Percentiles rank a stretch among this genome's conserved stretches.
phyloP scores from a whole-genome alignment of 257 asterid genomes.

The Gentiana straminea region DNA sequence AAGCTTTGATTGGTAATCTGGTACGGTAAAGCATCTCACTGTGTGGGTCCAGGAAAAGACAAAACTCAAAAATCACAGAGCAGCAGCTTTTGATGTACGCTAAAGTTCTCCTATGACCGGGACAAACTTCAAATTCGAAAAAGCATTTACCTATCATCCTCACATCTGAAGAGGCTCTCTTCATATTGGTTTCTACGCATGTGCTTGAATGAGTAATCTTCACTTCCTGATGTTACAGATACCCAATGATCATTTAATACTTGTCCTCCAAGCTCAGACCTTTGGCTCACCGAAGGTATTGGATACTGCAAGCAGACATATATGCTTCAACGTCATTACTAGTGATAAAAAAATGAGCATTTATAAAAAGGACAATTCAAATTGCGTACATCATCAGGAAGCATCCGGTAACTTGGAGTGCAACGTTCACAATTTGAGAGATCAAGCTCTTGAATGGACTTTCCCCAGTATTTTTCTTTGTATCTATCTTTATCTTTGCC shows the following conservation, averaged over 20 bases:
- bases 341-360: background rate
- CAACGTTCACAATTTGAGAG: slow-evolving; percentile 72
- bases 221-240: slow-evolving; percentile 99
- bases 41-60: too few relatives aligned
- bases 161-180: slow-evolving; percentile 96
- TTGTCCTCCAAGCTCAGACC: slow-evolving; percentile 81
- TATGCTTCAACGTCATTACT: too few relatives aligned
- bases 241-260: slow-evolving; percentile 93
- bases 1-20: too few relatives aligned
- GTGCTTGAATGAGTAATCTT: slow-evolving; percentile 96
- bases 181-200: slow-evolving; percentile 97
- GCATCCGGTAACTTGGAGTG: slow-evolving; percentile 95
- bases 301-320: slow-evolving; percentile 56
- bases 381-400: slow-evolving; percentile 87
- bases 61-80: background rate
- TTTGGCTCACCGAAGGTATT: slow-evolving; percentile 77
- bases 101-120: background rate
- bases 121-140: background rate
- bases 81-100: background rate
- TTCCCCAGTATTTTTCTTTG: slow-evolving; percentile 78
- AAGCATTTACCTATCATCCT: slow-evolving; percentile 74
- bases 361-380: slow-evolving; percentile 1
- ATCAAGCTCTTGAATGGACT: slow-evolving; percentile 96
- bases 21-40: too few relatives aligned
- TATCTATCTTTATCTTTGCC: slow-evolving; percentile 72